phyloP scores from a whole-genome alignment of 108 stramenopile genomes.

The Cyclotella choctawhatcheeana region DNA sequence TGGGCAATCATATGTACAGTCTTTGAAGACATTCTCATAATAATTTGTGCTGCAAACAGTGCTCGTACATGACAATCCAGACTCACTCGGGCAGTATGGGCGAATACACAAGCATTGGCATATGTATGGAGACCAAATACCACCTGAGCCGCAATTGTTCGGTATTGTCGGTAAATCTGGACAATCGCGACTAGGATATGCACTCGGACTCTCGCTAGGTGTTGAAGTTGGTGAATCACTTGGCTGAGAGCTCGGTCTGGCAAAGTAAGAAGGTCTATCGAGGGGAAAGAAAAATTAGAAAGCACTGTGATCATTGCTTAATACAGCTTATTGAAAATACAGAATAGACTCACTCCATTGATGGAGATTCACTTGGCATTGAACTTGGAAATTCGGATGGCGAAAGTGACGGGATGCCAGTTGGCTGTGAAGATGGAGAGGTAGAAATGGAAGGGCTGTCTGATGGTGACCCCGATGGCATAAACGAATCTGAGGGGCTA shows the following conservation, averaged over 20 bases:
- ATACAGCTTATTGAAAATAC: too few species aligned
- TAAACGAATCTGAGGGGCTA: neutral
- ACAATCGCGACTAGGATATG: conserved; percentile 17
- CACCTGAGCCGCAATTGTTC: conserved; percentile 7
- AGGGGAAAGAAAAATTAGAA: too few species aligned
- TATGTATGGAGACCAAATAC: conserved; percentile 16
- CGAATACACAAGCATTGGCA: conserved; percentile 16
- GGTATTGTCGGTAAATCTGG: conserved; percentile 5
- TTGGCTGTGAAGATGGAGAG: neutral
- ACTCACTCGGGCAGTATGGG: conserved; percentile 11
- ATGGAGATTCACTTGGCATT: conserved; percentile 1
- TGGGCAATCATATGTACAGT: conserved; percentile 15
- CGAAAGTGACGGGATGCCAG: neutral
- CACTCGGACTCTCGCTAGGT: neutral
- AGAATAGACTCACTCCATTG: neutral
- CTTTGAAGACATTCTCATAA: conserved; percentile 9
- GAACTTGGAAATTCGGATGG: neutral
- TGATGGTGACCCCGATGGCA: neutral
- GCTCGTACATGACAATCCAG: neutral
- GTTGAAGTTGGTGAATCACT: neutral
- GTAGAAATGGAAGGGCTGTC: neutral
- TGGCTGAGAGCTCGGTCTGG: neutral
- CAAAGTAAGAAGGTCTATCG: too few species aligned
- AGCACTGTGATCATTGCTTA: too few species aligned
- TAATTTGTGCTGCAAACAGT: neutral